Conservation (phyloP, 805 yeast species). For the Barnettozyma californica region DNA sequence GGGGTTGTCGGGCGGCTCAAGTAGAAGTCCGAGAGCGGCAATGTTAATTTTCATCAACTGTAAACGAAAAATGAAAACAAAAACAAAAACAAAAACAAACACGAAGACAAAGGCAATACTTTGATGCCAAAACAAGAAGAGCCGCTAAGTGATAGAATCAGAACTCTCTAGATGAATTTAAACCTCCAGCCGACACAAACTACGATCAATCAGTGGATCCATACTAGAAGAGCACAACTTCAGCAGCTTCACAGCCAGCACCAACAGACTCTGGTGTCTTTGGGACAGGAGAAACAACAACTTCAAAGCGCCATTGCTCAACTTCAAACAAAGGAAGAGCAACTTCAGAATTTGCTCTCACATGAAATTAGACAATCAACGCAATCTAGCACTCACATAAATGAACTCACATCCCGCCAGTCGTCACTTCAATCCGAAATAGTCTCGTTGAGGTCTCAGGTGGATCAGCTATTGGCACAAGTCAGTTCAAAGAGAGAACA, state of each 20-base stretch:
- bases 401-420: constrained; percentile 30
- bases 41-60: too few species aligned
- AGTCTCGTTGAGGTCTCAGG: constrained; percentile 24
- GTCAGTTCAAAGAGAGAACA: constrained; percentile 29
- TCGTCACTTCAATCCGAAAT: constrained; percentile 29
- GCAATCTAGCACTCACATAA: constrained; percentile 29
- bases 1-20: too few species aligned
- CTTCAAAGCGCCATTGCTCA: neutral
- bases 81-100: too few species aligned
- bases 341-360: constrained; percentile 8
- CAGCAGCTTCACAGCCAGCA: neutral
- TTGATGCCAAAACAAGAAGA: neutral
- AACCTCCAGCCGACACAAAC: neutral
- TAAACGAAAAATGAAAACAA: too few species aligned
- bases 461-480: constrained; percentile 30
- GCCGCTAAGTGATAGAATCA: neutral
- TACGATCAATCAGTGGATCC: neutral
- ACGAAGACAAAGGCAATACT: neutral
- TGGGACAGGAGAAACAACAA: neutral
- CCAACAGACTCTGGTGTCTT: neutral
- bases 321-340: constrained; percentile 7
- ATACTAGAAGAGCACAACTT: neutral
- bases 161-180: neutral
- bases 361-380: constrained; percentile 26
- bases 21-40: too few species aligned